These are phyloP conservation scores for Stachybotrys chartarum DNA, from an alignment of 2,329 filamentous ascomycete genomes.

Conservation along the genomic window DNA sequence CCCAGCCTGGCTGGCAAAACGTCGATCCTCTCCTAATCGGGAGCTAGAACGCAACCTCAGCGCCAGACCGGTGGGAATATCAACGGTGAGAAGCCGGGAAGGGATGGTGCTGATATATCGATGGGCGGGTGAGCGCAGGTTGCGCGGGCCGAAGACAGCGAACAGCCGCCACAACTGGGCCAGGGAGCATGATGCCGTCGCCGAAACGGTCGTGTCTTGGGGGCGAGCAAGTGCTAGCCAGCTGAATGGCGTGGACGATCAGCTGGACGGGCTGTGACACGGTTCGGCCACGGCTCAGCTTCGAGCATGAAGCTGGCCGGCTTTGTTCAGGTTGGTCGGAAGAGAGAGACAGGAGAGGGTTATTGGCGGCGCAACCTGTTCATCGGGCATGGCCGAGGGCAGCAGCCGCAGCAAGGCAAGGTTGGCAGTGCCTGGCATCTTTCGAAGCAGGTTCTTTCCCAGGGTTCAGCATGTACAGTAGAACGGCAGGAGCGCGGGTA, in stretches of 20 bases:
- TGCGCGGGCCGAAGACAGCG: neutral
- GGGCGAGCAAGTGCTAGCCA: neutral
- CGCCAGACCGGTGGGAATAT: slow-evolving; percentile 1
- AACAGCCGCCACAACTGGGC: neutral
- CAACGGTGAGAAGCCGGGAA: neutral
- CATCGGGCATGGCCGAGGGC: neutral
- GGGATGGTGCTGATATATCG: neutral
- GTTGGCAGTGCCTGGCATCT: neutral
- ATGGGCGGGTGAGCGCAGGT: neutral
- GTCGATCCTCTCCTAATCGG: neutral
- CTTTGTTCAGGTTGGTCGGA: too few relatives aligned
- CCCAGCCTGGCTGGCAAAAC: neutral
- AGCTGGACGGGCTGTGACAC: too few relatives aligned
- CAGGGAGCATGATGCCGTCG: neutral
- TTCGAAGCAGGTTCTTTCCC: neutral
- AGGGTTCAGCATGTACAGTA: neutral
- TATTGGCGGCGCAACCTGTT: neutral
- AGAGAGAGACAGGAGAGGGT: neutral
- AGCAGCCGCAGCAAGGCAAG: neutral
- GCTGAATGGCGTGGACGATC: neutral
- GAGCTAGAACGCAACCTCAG: neutral
- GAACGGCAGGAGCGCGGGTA: neutral
- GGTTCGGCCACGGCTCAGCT: too few relatives aligned
- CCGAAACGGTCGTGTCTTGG: too few relatives aligned
- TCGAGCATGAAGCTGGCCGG: too few relatives aligned